Conservation (phyloP, 1,284 basidiomycete species). For the Sutorius eximius region DNA sequence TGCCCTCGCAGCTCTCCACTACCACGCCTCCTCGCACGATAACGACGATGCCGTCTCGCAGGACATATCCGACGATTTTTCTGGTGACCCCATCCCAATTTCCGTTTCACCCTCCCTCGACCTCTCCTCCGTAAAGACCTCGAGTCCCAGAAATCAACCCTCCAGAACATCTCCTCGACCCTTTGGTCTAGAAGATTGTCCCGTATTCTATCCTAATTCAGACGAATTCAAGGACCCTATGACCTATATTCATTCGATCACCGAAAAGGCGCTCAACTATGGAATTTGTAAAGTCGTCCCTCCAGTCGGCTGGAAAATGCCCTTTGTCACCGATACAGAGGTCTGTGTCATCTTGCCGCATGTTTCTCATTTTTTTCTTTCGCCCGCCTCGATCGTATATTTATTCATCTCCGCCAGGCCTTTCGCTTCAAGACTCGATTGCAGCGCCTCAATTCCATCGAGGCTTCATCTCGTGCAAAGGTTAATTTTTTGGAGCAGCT, state of each 20-base stretch:
- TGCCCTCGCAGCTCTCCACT: constrained; percentile 72
- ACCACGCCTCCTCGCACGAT: constrained; percentile 55
- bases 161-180: constrained; percentile 52
- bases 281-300: constrained; percentile 98
- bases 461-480: constrained; percentile 94
- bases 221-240: constrained; percentile 97
- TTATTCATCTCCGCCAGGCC: constrained; percentile 47
- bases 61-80: constrained; percentile 47
- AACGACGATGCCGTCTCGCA: constrained; percentile 46
- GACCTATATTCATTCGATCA: constrained; percentile 88
- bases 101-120: constrained; percentile 61
- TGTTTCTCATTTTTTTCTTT: constrained; percentile 27
- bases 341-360: constrained; percentile 42
- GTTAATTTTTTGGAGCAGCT: constrained; percentile 97
- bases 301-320: constrained; percentile 92
- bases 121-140: constrained; percentile 68
- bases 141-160: constrained; percentile 46
- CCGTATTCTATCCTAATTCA: constrained; percentile 81
- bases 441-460: constrained; percentile 94
- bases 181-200: constrained; percentile 90
- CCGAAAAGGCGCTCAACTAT: constrained; percentile 71
- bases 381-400: constrained; percentile 24
- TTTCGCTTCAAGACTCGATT: constrained; percentile 96
- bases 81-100: constrained; percentile 53
- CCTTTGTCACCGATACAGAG: constrained; percentile 94